These are phyloP conservation scores for Akanthomyces lecanii DNA, from an alignment of 2,329 filamentous ascomycete species.

Conservation along the genomic window DNA sequence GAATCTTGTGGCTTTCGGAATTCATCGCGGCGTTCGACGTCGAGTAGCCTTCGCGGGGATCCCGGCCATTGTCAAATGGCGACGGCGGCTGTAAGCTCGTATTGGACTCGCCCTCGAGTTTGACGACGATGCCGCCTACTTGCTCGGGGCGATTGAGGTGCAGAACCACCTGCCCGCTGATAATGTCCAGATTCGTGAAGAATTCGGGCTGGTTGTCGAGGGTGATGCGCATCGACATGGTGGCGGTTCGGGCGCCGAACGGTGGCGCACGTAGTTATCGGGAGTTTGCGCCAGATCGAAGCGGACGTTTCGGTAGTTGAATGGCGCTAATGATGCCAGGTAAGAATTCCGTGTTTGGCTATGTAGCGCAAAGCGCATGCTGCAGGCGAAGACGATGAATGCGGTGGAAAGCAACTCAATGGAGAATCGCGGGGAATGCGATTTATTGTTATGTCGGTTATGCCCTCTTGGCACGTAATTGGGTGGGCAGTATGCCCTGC, in stretches of 20 bases:
- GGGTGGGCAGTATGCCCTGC: conserved; percentile 7
- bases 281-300: background rate
- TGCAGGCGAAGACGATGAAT: background rate
- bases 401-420: background rate
- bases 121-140: conserved; percentile 71
- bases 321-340: background rate
- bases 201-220: conserved; percentile 65
- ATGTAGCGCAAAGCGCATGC: background rate
- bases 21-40: conserved; percentile 29
- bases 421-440: conserved; percentile 4
- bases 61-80: conserved; percentile 36
- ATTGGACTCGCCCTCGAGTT: conserved; percentile 74
- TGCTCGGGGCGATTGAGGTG: conserved; percentile 61
- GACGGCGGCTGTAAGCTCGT: conserved; percentile 57
- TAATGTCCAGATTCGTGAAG: conserved; percentile 75
- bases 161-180: conserved; percentile 59
- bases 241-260: conserved; percentile 21
- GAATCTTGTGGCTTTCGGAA: conserved; percentile 64
- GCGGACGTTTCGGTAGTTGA: background rate
- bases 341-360: background rate
- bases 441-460: background rate
- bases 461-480: conserved; percentile 7
- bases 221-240: conserved; percentile 63
- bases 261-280: background rate
- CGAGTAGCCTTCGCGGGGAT: conserved; percentile 30